These are phyloP conservation scores for Metrosideros polymorpha DNA, from an alignment of 441 rosid genomes.

Conservation along the genomic window DNA sequence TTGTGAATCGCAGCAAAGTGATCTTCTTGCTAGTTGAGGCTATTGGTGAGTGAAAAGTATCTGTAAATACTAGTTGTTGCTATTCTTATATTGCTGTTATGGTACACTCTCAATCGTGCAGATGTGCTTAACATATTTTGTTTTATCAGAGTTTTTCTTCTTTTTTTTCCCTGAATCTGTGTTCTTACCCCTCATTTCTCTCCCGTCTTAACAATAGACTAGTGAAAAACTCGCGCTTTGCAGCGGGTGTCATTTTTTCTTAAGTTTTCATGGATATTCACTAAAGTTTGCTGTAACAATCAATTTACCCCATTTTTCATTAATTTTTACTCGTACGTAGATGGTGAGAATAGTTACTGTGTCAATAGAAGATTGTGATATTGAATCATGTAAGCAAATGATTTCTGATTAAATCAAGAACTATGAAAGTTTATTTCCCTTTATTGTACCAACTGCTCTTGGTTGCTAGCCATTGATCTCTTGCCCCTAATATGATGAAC, in stretches of 20 bases:
- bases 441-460: not conserved
- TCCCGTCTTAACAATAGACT: not conserved
- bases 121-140: not conserved
- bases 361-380: not conserved
- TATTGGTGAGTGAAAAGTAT: slow-evolving; percentile 45
- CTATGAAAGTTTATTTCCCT: not conserved
- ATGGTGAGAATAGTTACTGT: not conserved
- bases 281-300: not conserved
- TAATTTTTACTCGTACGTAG: not conserved
- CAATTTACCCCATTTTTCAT: not conserved
- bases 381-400: not conserved
- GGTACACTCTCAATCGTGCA: not conserved
- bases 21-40: slow-evolving; percentile 82
- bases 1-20: slow-evolving; percentile 48
- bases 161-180: not conserved
- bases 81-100: not conserved
- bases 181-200: not conserved
- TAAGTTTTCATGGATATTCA: not conserved
- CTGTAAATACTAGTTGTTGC: not conserved
- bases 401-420: not conserved
- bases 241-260: not conserved
- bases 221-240: not conserved
- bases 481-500: not conserved
- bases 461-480: not conserved
- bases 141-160: not conserved